Base-by-base conservation (phyloP, 352 stramenopile genomes). In the Thraustochytrium striatum region DNA sequence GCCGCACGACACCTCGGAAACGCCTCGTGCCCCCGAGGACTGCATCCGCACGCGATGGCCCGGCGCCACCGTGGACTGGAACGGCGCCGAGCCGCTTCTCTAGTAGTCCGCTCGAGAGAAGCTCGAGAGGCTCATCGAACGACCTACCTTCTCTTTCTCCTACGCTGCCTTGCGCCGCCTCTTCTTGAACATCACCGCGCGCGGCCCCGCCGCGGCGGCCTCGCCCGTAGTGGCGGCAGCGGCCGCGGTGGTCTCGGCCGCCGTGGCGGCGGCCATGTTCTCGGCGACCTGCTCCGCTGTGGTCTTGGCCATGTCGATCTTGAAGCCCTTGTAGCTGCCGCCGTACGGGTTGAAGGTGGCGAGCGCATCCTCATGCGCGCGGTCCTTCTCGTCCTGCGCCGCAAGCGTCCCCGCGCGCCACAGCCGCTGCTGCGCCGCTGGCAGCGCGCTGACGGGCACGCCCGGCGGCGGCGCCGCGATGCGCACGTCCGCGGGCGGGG, bases 1-100 rank as follows among this genome's bases (percentile, higher is more conserved):
- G 3, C 28, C 9, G 57, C 33, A 81, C 50, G 39, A 38, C 33
- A 8, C 62, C 19, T 9, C 32, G 30, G 8, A 57, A 39, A 87
- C 70, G 86, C 35, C 72, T 69, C 43, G 84, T 92, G 0, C 91
- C 92, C 25, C 91, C 91, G 87, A 96, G 61, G 72, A 95, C 32
- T 91, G 95, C 53, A 87, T 97, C n/a, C 87, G 89, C 25, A 96
- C 91, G 72, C 90, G 92, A 78, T 97, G 91, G 91, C 85, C 85
- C 2, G 85, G 81, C 2, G 90, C 88, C 0, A 84, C 81, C 21
- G 84, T 96, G 32, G 85, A 94, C 78, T 97, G 92, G 91, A 93
- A 97, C 80, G 88, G 86, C 33, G 84, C 88, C 2, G 91, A 96
- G 30, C 91, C 90, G 3, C 84, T 94, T 53, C 85, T 96, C 1